Percentiles rank a stretch among this genome's conserved stretches.
Conservation (phyloP, 495 filamentous ascomycete species). For the Venustampulla echinocandica region DNA sequence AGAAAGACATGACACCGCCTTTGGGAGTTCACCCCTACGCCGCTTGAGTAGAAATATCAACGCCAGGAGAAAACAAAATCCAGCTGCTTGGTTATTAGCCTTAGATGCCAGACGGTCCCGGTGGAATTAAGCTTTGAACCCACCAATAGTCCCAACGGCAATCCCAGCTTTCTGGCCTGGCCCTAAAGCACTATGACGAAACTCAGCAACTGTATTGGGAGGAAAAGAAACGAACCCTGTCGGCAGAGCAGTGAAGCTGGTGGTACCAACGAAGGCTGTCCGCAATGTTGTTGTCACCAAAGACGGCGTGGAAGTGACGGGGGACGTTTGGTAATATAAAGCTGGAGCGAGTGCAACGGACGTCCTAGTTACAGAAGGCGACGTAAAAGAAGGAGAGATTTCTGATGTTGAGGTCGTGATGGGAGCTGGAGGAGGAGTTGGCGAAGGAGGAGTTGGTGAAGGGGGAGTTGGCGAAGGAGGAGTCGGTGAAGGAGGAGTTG, state of each 20-base stretch:
- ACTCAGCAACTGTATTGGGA: neutral
- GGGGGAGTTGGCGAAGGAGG: too few relatives aligned
- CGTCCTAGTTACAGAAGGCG: slow-evolving; percentile 1
- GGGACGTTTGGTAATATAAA: neutral
- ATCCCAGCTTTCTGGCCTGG: slow-evolving; percentile 8
- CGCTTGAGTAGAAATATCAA: slow-evolving; percentile 8
- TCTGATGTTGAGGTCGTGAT: slow-evolving; percentile 3
- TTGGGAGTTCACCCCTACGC: slow-evolving; percentile 6
- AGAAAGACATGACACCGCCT: neutral
- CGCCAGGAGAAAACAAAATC: slow-evolving; percentile 12
- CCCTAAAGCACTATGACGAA: neutral
- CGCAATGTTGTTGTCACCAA: neutral
- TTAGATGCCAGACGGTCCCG: neutral
- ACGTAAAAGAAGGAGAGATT: slow-evolving; percentile 1
- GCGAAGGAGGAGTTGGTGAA: too few relatives aligned
- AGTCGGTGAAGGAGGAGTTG: too few relatives aligned
- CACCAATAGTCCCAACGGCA: slow-evolving; percentile 10
- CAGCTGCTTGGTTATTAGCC: slow-evolving; percentile 8
- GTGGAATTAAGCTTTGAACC: neutral
- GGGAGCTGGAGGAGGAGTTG: slow-evolving; percentile 2
- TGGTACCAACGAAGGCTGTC: slow-evolving; percentile 4
- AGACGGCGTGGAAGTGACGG: neutral
- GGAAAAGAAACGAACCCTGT: neutral
- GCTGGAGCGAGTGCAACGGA: slow-evolving; percentile 1
- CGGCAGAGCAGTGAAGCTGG: slow-evolving; percentile 4